phyloP scores from a whole-genome alignment of 495 filamentous ascomycete genomes.

The Filosporella fistucella region DNA sequence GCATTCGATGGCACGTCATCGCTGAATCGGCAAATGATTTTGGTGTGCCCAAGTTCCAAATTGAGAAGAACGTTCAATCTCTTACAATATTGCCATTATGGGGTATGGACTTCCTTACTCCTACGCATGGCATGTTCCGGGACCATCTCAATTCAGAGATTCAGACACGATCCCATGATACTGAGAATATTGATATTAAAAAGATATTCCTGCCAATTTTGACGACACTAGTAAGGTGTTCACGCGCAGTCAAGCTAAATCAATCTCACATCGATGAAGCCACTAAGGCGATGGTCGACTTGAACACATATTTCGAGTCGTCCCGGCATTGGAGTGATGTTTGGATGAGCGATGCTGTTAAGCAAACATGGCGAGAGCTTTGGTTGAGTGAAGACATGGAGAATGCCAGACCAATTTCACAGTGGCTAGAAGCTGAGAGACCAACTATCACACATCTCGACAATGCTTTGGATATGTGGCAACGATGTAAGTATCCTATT shows the following conservation, averaged over 20 bases:
- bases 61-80: slow-evolving; percentile 60
- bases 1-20: slow-evolving; percentile 62
- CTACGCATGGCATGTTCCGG: slow-evolving; percentile 56
- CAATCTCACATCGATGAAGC: slow-evolving; percentile 47
- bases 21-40: slow-evolving; percentile 63
- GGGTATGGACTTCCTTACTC: slow-evolving; percentile 58
- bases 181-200: slow-evolving; percentile 49
- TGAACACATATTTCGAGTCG: slow-evolving; percentile 57
- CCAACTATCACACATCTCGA: slow-evolving; percentile 55
- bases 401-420: slow-evolving; percentile 42
- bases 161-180: slow-evolving; percentile 42
- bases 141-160: slow-evolving; percentile 59
- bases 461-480: slow-evolving; percentile 55
- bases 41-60: slow-evolving; percentile 59
- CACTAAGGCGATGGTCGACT: slow-evolving; percentile 51
- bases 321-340: slow-evolving; percentile 58
- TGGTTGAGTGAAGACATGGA: slow-evolving; percentile 55
- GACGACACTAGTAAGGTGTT: slow-evolving; percentile 50
- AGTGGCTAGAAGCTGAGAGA: slow-evolving; percentile 53
- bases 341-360: slow-evolving; percentile 56
- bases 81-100: slow-evolving; percentile 60
- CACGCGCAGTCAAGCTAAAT: slow-evolving; percentile 46
- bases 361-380: slow-evolving; percentile 53
- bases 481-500: no score
- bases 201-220: slow-evolving; percentile 59